Conservation (phyloP, 73 alveolate genomes). For the Blepharisma japonicum region DNA sequence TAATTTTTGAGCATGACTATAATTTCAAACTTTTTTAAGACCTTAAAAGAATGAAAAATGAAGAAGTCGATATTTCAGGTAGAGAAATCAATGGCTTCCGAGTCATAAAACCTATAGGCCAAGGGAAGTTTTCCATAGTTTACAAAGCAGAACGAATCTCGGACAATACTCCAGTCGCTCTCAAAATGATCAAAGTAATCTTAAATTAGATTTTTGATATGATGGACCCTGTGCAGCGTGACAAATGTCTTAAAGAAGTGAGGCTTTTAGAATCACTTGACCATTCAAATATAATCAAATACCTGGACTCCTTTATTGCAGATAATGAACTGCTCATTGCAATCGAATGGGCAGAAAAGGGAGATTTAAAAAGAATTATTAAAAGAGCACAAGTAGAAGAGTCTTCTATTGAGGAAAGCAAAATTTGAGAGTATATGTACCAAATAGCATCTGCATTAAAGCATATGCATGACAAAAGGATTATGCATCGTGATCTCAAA, state of each 20-base stretch:
- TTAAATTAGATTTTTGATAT: conserved; percentile 86
- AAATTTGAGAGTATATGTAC: conserved; percentile 81
- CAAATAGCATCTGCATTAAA: conserved; percentile 84
- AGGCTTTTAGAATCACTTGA: conserved; percentile 72
- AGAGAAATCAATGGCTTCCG: conserved; percentile 48
- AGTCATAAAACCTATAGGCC: conserved; percentile 71
- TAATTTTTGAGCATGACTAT: no score
- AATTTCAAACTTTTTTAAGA: no score
- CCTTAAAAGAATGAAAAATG: no score
- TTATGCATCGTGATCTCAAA: conserved; percentile 95
- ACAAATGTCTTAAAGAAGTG: conserved; percentile 95
- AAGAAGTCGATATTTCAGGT: background rate
- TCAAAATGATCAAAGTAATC: conserved; percentile 82
- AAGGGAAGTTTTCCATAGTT: conserved; percentile 95
- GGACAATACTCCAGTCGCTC: conserved; percentile 75
- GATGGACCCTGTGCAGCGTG: conserved; percentile 91
- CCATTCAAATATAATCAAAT: conserved; percentile 90
- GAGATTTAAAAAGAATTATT: conserved; percentile 90
- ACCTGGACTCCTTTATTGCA: conserved; percentile 88
- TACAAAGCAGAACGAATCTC: conserved; percentile 82
- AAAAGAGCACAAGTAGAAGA: conserved; percentile 81
- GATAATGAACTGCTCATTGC: conserved; percentile 91
- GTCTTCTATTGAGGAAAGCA: conserved; percentile 71
- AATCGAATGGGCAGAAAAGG: conserved; percentile 98
- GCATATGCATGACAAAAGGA: conserved; percentile 95